phyloP scores from a whole-genome alignment of 1,284 basidiomycete genomes.

The Ceratobasidium sp. region DNA sequence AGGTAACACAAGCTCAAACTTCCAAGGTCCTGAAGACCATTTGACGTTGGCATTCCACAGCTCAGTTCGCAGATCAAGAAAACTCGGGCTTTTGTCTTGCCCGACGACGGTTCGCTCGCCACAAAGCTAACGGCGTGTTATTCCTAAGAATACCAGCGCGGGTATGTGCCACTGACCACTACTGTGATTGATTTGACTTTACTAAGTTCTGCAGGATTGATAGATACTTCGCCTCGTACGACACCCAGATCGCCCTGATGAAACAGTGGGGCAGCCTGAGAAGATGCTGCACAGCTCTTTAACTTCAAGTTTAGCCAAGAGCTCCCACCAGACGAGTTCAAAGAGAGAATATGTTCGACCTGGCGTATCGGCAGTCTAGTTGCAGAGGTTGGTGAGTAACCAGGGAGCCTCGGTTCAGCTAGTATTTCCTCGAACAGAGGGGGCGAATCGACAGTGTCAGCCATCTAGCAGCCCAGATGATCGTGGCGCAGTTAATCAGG shows the following conservation, averaged over 20 bases:
- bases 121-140: background rate
- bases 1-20: conserved; percentile 2
- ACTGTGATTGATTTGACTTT: conserved; percentile 10
- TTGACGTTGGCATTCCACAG: conserved; percentile 11
- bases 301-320: conserved; percentile 10
- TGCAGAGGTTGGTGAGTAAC: background rate
- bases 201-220: conserved; percentile 3
- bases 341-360: background rate
- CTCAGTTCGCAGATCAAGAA: conserved; percentile 12
- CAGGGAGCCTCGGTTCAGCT: background rate
- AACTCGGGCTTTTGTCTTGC: conserved; percentile 26
- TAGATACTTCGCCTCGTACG: conserved; percentile 8
- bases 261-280: conserved; percentile 13
- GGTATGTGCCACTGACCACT: background rate
- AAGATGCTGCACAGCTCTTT: conserved; percentile 4
- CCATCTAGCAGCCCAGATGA: background rate
- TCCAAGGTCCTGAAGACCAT: background rate
- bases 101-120: conserved; percentile 28
- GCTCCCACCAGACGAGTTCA: background rate
- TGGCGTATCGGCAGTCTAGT: background rate
- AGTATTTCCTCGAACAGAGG: background rate
- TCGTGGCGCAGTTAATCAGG: background rate
- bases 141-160: background rate
- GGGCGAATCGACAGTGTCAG: background rate
- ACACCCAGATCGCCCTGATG: conserved; percentile 15